Base-by-base conservation (phyloP, 768 basidiomycete genomes). In the Auricularia sp. region DNA sequence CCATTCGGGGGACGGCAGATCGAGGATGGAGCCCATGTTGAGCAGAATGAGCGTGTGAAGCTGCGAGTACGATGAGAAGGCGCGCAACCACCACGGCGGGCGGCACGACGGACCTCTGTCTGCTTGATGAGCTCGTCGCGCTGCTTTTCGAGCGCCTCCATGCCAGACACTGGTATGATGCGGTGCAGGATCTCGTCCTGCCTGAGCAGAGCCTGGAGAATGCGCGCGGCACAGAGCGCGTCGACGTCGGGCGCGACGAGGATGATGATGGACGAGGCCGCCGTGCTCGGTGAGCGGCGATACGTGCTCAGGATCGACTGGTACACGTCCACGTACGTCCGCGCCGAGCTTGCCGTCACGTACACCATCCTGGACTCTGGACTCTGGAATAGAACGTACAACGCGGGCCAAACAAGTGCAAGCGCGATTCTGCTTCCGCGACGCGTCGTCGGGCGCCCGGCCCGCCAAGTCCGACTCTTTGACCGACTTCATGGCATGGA, bases 141-240 rank as follows among this genome's bases (percentile, higher is more conserved):
- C 68, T 87, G 79, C 3, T 74, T 73, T 68, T 88, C 84, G 10
- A 98, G 76, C 67, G 93, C 91, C 11, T 84, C 80, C 65, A 90
- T 87, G 1, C 93, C 93, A 14, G 91, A 87, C 1, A 98, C 87
- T 36, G 97, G 97, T 43, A 93, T 87, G 62, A 93, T 84, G 59
- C 91, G 83, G 75, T 98, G 90, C 73, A 89, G 87, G 51, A 98
- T 85, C 69, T 96, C 93, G 79, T 99, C 97, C 69, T 95, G 91
- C 69, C 86, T 89, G 76, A 99, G 86, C 18, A 99, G 78, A 39
- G 87, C 87, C 11, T 89, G 87, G 56, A 98, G 83, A 85, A 98
- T 96, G 56, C 87, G 84, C 3, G 91, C 87, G 10, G 93, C 93
- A 72, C 93, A 94, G 5, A 98, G 78, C 3, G 91, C 91, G 76